Base-by-base conservation (phyloP, 305 asterid genomes). In the Fraxinus xanthoxyloides region DNA sequence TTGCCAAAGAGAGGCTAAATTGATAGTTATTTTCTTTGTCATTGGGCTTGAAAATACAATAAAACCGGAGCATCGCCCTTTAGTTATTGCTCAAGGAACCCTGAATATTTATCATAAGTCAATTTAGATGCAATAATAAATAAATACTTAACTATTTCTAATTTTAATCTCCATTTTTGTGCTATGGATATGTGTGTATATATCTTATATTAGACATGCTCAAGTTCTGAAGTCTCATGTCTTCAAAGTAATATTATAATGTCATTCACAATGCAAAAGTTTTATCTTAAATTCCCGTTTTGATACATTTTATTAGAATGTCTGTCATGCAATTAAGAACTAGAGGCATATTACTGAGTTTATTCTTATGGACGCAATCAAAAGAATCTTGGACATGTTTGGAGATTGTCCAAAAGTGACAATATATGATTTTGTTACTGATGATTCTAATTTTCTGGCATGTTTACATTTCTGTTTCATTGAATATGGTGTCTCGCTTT, bases 381-480 rank as follows among this genome's bases (percentile, higher is more conserved):
- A 19, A 19, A 56, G 10, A 56, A 56, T 4, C 7, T n/a, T 56
- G 26, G 10, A 56, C 65, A n/a, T 5, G 65, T 17, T 51, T 34
- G 38, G 21, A 51, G 21, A 17, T 51, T 15, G 9, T 51, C 63
- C 23, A 17, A 54, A 46, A 43, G 13, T 5, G 38, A 34, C 38
- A 34, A 34, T 34, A 34, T 34, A 34, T 34, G 24, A 17, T 23
- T 19, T 8, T 73, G 31, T 77, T 5, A 4, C 26, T 40, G 76
- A 6, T 81, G 80, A 76, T 48, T 30, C 59, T 77, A 72, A 40
- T 69, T 59, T 40, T 46, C n/a, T 38, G 4, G 59, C 70, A 61
- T 59, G 72, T 56, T 23, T 13, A 65, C 54, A 38, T 30, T 61
- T 59, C 69, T 21, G 69, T 19, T 59, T 59, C 28, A 59, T 21